These are phyloP conservation scores for Platanus orientalis DNA, from an alignment of 164 flowering plant species.

Conservation along the genomic window DNA sequence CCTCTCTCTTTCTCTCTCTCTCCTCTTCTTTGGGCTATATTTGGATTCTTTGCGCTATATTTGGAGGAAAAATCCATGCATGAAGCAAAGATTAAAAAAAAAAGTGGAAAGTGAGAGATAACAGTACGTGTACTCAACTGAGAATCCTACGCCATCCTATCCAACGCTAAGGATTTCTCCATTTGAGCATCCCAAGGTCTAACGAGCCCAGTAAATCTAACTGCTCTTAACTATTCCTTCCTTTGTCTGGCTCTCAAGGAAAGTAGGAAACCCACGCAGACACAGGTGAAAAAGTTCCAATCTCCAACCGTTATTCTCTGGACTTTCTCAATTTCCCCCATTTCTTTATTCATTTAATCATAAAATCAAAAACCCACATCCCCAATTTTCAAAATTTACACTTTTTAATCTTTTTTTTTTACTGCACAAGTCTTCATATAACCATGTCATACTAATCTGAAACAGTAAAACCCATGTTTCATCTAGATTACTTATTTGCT, in stretches of 20 bases:
- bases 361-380: too few species aligned
- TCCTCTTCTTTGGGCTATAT: slow-evolving; percentile 24
- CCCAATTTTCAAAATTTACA: too few species aligned
- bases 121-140: slow-evolving; percentile 65
- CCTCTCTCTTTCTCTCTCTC: slow-evolving; percentile 17
- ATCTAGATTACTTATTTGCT: background rate
- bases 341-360: background rate
- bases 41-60: background rate
- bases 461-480: background rate
- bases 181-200: slow-evolving; percentile 22
- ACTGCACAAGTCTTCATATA: too few species aligned
- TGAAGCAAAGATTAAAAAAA: slow-evolving; percentile 65
- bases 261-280: slow-evolving; percentile 2
- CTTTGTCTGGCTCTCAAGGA: slow-evolving; percentile 51
- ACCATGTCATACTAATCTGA: too few species aligned
- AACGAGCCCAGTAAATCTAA: slow-evolving; percentile 18
- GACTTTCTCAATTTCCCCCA: background rate
- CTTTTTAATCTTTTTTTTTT: too few species aligned
- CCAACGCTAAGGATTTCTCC: slow-evolving; percentile 32
- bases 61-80: slow-evolving; percentile 92
- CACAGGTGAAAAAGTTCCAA: slow-evolving; percentile 34
- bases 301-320: slow-evolving; percentile 28
- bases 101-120: slow-evolving; percentile 24
- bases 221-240: slow-evolving; percentile 52
- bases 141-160: slow-evolving; percentile 46